Percentiles rank a stretch among this genome's conserved stretches.
Evolutionary conservation across 768 basidiomycete genomes (phyloP).

Genomic region (Leccinum broughii): DNA sequence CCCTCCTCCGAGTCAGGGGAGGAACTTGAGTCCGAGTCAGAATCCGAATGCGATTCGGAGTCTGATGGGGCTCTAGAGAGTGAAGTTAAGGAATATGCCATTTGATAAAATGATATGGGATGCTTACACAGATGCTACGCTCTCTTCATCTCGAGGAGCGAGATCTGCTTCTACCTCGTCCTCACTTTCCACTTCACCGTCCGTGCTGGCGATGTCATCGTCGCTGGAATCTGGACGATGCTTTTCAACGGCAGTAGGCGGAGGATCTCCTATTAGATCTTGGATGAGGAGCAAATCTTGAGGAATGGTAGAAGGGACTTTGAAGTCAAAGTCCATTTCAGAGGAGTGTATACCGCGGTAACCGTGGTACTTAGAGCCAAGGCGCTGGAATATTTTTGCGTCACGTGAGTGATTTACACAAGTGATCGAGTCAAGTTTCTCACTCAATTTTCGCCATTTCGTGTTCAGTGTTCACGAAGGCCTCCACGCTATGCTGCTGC

Average conservation of each 20-base stretch:
- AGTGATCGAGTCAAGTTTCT: not conserved
- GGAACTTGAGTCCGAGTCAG: constrained; percentile 20
- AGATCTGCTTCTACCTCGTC: constrained; percentile 73
- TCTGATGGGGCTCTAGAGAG: constrained; percentile 27
- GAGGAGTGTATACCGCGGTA: not conserved
- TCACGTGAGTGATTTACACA: constrained; percentile 23
- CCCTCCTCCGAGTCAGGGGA: constrained; percentile 26
- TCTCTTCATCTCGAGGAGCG: constrained; percentile 43
- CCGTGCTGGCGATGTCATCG: constrained; percentile 54
- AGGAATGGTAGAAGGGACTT: constrained; percentile 58
- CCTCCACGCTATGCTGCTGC: constrained; percentile 15
- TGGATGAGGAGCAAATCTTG: constrained; percentile 78
- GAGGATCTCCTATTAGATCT: constrained; percentile 51
- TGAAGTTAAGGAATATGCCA: constrained; percentile 17
- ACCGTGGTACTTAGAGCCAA: not conserved
- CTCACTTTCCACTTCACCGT: constrained; percentile 58
- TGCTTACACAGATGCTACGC: constrained; percentile 25
- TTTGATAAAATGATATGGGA: not conserved
- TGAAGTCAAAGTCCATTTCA: constrained; percentile 47
- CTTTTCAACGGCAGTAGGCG: constrained; percentile 1
- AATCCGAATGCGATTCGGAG: constrained; percentile 45
- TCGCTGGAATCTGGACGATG: constrained; percentile 32
- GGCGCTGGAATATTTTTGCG: not conserved
- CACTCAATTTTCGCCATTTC: not conserved
- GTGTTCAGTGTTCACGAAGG: not conserved